Conservation (phyloP, 2,329 filamentous ascomycete genomes). For the Coniochaeta sp. region DNA sequence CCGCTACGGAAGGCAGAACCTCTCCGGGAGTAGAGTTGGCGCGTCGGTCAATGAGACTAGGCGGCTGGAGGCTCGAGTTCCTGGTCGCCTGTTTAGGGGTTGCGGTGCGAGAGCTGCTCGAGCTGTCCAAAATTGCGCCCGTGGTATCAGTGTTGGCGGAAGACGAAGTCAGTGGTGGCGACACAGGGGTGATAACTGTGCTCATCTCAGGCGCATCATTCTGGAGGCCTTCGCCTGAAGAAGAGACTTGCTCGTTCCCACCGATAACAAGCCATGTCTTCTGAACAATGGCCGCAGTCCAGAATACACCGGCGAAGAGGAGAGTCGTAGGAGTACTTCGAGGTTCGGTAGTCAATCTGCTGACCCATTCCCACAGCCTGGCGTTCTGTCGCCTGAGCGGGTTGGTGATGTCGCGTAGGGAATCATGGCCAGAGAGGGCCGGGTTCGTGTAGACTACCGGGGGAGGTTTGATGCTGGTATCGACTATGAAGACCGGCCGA, state of each 20-base stretch:
- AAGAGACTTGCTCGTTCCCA: slow-evolving; percentile 21
- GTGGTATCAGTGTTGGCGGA: background rate
- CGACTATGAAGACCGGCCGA: slow-evolving; percentile 24
- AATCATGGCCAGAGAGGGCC: slow-evolving; percentile 14
- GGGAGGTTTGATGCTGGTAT: slow-evolving; percentile 14
- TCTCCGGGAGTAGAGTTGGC: slow-evolving; percentile 9
- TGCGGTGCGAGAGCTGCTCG: slow-evolving; percentile 1
- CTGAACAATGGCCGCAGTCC: slow-evolving; percentile 24
- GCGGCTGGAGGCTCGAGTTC: background rate
- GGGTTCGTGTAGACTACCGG: slow-evolving; percentile 23
- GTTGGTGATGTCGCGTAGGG: slow-evolving; percentile 16
- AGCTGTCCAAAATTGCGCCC: background rate
- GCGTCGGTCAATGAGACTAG: slow-evolving; percentile 7
- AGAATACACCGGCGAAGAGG: slow-evolving; percentile 20
- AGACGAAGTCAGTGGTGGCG: background rate
- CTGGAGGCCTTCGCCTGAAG: slow-evolving; percentile 4
- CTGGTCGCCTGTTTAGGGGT: slow-evolving; percentile 3
- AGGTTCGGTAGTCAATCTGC: slow-evolving; percentile 7
- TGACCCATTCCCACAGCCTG: slow-evolving; percentile 22
- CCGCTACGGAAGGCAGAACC: background rate
- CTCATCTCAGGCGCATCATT: background rate
- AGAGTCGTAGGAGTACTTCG: slow-evolving; percentile 14
- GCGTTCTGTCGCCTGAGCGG: slow-evolving; percentile 13
- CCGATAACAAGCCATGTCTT: slow-evolving; percentile 25
- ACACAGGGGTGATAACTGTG: background rate